These are phyloP conservation scores for Syzygium aqueum DNA, from an alignment of 345 rosid genomes.

Conservation along the genomic window DNA sequence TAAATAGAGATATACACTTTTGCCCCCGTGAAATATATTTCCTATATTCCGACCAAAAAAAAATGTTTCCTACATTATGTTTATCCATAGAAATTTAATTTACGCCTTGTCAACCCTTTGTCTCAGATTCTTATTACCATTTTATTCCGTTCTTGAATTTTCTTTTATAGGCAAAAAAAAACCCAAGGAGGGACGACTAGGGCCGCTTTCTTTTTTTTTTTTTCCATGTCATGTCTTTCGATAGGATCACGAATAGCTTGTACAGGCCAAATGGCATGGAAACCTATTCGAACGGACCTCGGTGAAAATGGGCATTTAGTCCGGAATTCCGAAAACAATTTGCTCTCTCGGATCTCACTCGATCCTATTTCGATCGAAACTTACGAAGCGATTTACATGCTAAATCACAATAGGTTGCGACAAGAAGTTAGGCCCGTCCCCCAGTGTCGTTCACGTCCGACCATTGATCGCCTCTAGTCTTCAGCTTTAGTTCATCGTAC, in stretches of 20 bases:
- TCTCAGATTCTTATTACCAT: background rate
- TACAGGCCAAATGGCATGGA: accelerated
- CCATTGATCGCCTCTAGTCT: background rate
- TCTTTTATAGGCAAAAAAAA: background rate
- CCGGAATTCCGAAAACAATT: background rate
- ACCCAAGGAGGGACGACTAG: background rate
- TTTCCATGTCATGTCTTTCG: too few species aligned
- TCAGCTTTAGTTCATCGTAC: background rate
- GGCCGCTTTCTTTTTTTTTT: background rate
- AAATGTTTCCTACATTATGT: background rate
- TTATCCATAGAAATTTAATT: background rate
- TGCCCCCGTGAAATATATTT: background rate
- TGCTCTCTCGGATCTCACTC: too few species aligned
- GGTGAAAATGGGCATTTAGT: background rate
- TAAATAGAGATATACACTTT: background rate
- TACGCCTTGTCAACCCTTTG: background rate
- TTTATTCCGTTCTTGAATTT: background rate
- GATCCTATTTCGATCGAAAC: background rate
- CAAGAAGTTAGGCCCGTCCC: too few species aligned
- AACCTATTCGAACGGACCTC: background rate
- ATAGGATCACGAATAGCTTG: background rate
- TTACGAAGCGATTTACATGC: background rate
- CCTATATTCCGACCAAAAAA: background rate
- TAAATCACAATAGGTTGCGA: too few species aligned
- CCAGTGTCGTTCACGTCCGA: background rate